Percentiles rank a stretch among this genome's conserved stretches.
Conservation (phyloP, 257 asterid species). For the Solanum sparsipilum region DNA sequence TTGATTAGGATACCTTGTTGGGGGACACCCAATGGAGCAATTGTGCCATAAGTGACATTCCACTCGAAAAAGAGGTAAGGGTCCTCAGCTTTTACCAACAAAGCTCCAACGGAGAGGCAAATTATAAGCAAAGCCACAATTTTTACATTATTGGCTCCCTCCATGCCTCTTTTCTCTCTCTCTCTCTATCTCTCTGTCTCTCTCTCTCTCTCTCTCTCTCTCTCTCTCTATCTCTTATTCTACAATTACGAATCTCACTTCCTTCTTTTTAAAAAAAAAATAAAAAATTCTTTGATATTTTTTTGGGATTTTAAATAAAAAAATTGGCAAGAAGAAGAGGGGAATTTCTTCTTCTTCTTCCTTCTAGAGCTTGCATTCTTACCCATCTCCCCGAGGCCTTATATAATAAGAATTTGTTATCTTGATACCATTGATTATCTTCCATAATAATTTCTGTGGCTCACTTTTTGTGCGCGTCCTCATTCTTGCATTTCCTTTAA, state of each 20-base stretch:
- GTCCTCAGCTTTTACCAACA: conserved; percentile 37
- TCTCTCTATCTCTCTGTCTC: background rate
- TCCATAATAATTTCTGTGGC: conserved; percentile 4
- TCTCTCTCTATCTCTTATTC: background rate
- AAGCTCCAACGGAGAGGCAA: conserved; percentile 16
- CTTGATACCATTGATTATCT: background rate
- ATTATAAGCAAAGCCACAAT: conserved; percentile 21
- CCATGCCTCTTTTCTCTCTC: background rate
- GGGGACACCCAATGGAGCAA: conserved; percentile 39
- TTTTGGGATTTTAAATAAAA: background rate
- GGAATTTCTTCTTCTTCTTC: conserved; percentile 14
- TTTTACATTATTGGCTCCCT: background rate
- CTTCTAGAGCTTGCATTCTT: conserved; percentile 3
- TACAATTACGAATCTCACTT: background rate
- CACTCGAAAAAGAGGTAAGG: conserved; percentile 36
- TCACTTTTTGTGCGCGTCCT: background rate
- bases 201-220: background rate
- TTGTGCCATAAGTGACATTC: conserved; percentile 44
- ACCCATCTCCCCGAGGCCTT: background rate
- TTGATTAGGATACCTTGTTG: conserved; percentile 48
- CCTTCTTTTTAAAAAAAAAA: background rate
- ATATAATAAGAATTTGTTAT: background rate
- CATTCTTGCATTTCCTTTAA: background rate
- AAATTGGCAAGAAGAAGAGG: conserved; percentile 8
- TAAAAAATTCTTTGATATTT: background rate